Evolutionary conservation across 225 moss, liverwort and hornwort genomes (phyloP).

Genomic region (Bryoerythrophyllum caledonicum): DNA sequence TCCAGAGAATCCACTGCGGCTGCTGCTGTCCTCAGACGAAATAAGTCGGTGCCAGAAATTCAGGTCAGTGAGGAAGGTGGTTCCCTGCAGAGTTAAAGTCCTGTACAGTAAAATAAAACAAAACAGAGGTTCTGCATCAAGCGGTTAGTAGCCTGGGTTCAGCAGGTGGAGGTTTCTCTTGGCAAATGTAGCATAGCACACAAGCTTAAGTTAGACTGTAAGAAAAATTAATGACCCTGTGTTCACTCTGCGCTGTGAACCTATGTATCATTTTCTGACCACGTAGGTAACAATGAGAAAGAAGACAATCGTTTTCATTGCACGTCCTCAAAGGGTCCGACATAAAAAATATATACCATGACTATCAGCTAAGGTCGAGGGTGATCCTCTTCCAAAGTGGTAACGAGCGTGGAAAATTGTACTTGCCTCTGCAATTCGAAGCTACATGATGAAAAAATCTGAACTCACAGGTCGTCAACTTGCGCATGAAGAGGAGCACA

Average conservation of each 20-base stretch:
- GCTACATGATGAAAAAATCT: constrained; percentile 12
- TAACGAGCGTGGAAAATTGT: constrained; percentile 7
- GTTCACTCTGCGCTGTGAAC: constrained; percentile 24
- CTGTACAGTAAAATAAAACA: constrained; percentile 8
- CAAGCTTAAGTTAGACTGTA: constrained; percentile 1
- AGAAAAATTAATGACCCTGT: not conserved
- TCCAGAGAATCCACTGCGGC: not conserved
- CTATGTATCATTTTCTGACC: constrained; percentile 16
- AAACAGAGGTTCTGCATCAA: not conserved
- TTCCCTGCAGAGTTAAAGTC: not conserved
- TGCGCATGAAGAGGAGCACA: not conserved
- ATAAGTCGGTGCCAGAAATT: not conserved
- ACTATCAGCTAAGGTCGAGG: constrained; percentile 5
- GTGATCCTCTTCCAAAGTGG: not conserved
- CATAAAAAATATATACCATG: constrained; percentile 1
- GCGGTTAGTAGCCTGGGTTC: not conserved
- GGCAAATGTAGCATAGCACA: constrained; percentile 14
- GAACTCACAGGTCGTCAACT: constrained; percentile 7
- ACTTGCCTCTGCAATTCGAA: constrained; percentile 9
- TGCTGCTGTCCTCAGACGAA: constrained; percentile 10
- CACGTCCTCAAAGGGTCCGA: not conserved
- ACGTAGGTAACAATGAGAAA: not conserved
- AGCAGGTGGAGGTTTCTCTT: not conserved
- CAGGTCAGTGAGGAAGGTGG: constrained; percentile 5
- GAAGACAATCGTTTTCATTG: not conserved